Evolutionary conservation across 2,329 filamentous ascomycete genomes (phyloP).

Genomic region (Diplodia seriata): DNA sequence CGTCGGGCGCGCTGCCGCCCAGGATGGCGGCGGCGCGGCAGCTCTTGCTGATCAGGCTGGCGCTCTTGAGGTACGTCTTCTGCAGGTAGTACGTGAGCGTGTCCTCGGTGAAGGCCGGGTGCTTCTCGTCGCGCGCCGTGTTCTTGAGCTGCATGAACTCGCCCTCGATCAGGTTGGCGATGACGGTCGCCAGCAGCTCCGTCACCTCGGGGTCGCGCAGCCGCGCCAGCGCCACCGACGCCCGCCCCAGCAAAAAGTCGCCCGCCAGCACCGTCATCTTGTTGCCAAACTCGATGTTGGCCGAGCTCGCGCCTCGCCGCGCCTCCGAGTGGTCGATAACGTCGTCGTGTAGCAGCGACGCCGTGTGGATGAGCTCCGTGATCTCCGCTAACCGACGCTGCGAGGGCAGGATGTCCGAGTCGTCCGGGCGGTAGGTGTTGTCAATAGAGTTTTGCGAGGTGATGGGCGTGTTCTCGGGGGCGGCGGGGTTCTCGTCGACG

Average conservation of each 20-base stretch:
- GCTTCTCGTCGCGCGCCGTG: conserved; percentile 84
- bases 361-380: conserved; percentile 95
- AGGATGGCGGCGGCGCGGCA: conserved; percentile 89
- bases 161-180: conserved; percentile 95
- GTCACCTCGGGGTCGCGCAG: conserved; percentile 92
- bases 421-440: conserved; percentile 53
- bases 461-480: conserved; percentile 59
- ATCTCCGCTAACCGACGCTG: conserved; percentile 94
- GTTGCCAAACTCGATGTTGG: conserved; percentile 95
- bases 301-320: conserved; percentile 81
- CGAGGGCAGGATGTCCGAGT: conserved; percentile 82
- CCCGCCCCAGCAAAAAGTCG: conserved; percentile 92
- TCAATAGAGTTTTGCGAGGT: conserved; percentile 58
- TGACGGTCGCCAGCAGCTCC: conserved; percentile 92
- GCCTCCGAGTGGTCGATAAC: conserved; percentile 93
- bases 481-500: conserved; percentile 80
- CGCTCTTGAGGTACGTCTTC: conserved; percentile 98
- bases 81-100: conserved; percentile 92
- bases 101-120: conserved; percentile 85
- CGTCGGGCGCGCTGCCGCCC: conserved; percentile 75
- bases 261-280: conserved; percentile 98
- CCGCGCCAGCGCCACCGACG: conserved; percentile 90
- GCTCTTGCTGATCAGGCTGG: conserved; percentile 93
- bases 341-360: conserved; percentile 95
- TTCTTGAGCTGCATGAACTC: conserved; percentile 99